Evolutionary conservation across 2,329 filamentous ascomycete genomes (phyloP).

Genomic region (Hymenoscyphus scutula): DNA sequence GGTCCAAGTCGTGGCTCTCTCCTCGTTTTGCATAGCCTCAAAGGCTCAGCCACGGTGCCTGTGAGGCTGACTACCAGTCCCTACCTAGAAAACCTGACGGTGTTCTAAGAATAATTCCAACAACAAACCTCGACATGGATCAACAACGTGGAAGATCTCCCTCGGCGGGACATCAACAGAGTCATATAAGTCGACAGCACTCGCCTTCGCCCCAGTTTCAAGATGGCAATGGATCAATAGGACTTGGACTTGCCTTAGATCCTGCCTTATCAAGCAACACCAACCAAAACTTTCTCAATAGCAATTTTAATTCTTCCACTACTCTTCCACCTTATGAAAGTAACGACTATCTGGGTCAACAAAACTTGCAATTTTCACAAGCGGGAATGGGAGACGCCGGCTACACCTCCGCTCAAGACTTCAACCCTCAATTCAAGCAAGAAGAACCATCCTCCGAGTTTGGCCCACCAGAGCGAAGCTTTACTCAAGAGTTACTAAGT

Average conservation of each 20-base stretch:
- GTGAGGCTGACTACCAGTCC: slow-evolving; percentile 27
- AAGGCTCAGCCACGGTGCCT: slow-evolving; percentile 33
- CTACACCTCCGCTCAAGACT: slow-evolving; percentile 30
- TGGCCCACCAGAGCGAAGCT: slow-evolving; percentile 47
- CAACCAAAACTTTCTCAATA: slow-evolving; percentile 47
- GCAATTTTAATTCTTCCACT: slow-evolving; percentile 39
- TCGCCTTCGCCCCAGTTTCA: slow-evolving; percentile 58
- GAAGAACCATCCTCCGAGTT: slow-evolving; percentile 33
- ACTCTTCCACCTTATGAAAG: slow-evolving; percentile 30
- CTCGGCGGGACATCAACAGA: slow-evolving; percentile 53
- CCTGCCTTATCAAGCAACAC: slow-evolving; percentile 39
- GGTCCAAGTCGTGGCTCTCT: slow-evolving; percentile 20
- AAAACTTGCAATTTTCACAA: slow-evolving; percentile 32
- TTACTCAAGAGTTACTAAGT: slow-evolving; percentile 47
- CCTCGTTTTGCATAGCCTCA: slow-evolving; percentile 33
- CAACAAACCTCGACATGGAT: slow-evolving; percentile 45
- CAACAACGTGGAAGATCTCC: slow-evolving; percentile 61
- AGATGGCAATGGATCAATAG: slow-evolving; percentile 49
- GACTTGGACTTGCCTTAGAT: slow-evolving; percentile 58
- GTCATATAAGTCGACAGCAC: slow-evolving; percentile 67
- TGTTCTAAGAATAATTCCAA: slow-evolving; percentile 38
- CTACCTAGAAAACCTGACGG: slow-evolving; percentile 25
- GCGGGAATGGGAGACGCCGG: slow-evolving; percentile 27
- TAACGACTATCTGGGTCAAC: slow-evolving; percentile 47
- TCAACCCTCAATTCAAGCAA: slow-evolving; percentile 36